Percentiles rank a stretch among this genome's conserved stretches.
phyloP scores from a whole-genome alignment of 495 filamentous ascomycete genomes.

The Ascodesmis nigricans region DNA sequence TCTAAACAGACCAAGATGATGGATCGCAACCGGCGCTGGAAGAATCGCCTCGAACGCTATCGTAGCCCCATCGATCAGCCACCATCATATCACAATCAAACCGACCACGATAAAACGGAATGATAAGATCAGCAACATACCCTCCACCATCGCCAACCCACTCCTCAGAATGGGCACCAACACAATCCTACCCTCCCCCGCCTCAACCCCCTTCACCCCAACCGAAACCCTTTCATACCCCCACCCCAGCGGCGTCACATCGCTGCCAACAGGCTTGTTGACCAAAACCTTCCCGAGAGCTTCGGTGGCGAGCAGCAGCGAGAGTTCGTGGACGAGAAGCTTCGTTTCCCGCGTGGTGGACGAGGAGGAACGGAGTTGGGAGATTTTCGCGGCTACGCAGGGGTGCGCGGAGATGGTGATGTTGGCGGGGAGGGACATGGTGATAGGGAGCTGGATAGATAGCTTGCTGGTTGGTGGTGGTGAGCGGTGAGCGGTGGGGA shows the following conservation, averaged over 20 bases:
- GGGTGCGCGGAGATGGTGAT: slow-evolving; percentile 73
- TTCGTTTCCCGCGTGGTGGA: slow-evolving; percentile 59
- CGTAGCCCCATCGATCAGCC: not conserved
- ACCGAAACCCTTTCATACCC: no score
- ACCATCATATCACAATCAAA: not conserved
- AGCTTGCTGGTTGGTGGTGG: no score
- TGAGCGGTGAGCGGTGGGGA: no score
- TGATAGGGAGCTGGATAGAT: no score
- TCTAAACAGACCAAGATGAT: slow-evolving; percentile 86
- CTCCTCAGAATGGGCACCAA: slow-evolving; percentile 85
- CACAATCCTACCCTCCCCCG: slow-evolving; percentile 42
- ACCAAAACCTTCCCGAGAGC: slow-evolving; percentile 45
- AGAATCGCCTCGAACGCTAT: slow-evolving; percentile 64
- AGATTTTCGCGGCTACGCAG: slow-evolving; percentile 70
- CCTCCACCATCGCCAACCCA: slow-evolving; percentile 72
- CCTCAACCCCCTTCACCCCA: slow-evolving; percentile 31
- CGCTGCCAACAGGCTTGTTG: slow-evolving; percentile 26
- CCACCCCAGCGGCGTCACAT: slow-evolving; percentile 50
- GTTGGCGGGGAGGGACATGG: slow-evolving; percentile 35
- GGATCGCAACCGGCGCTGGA: slow-evolving; percentile 56
- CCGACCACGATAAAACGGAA: not conserved
- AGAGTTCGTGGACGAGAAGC: slow-evolving; percentile 60
- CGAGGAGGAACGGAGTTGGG: slow-evolving; percentile 52
- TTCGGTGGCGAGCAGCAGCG: slow-evolving; percentile 61
- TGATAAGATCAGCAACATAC: slow-evolving; percentile 28